These are phyloP conservation scores for Leersia perrieri DNA, from an alignment of 176 grass and related monocot species.

Conservation along the genomic window DNA sequence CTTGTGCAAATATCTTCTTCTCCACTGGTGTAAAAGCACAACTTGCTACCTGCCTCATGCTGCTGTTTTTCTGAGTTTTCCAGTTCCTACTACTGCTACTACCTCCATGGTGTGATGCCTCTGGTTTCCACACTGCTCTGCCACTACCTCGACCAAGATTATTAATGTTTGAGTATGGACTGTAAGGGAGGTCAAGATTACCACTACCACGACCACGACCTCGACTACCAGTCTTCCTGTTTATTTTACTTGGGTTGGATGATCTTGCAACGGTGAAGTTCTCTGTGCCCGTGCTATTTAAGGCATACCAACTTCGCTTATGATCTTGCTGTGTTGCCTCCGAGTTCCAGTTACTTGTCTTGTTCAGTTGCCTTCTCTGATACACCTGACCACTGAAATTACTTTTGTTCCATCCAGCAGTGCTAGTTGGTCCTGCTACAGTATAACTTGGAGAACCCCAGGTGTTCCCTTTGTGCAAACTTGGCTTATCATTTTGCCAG, in stretches of 20 bases:
- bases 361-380: slow-evolving; percentile 4
- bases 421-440: not conserved
- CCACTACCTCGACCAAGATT: slow-evolving; percentile 17
- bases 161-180: too few relatives aligned
- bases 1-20: slow-evolving; percentile 21
- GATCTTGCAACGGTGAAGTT: slow-evolving; percentile 24
- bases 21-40: slow-evolving; percentile 30
- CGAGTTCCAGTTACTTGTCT: slow-evolving; percentile 4
- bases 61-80: slow-evolving; percentile 22
- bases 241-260: slow-evolving; percentile 23
- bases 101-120: slow-evolving; percentile 15
- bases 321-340: slow-evolving; percentile 20
- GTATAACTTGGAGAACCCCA: not conserved
- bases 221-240: slow-evolving; percentile 12
- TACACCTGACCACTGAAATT: slow-evolving; percentile 9
- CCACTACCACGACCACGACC: slow-evolving; percentile 17
- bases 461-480: not conserved
- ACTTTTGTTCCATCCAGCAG: slow-evolving; percentile 4
- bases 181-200: too few relatives aligned
- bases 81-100: slow-evolving; percentile 19
- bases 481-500: slow-evolving; percentile 21
- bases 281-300: not conserved
- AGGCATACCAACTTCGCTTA: slow-evolving; percentile 12
- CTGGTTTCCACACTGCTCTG: slow-evolving; percentile 29
- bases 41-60: not conserved